Percentiles rank a stretch among this genome's conserved stretches.
These are phyloP conservation scores for Hydnum rufescens DNA, from an alignment of 768 basidiomycete genomes.

Conservation along the genomic window DNA sequence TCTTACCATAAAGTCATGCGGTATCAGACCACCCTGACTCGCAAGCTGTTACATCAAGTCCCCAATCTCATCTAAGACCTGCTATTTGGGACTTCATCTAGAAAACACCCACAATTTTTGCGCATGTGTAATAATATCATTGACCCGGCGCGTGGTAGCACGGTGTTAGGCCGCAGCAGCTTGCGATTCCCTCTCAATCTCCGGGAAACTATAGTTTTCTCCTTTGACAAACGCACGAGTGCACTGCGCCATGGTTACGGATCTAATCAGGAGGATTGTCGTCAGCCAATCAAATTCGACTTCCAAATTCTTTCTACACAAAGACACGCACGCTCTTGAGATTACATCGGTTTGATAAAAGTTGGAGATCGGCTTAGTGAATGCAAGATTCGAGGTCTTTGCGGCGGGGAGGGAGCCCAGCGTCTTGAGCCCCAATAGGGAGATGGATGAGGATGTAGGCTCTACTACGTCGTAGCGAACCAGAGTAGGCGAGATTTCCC, in stretches of 20 bases:
- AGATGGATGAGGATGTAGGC: conserved; percentile 49
- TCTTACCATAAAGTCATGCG: too few species aligned
- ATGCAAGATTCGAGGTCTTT: conserved; percentile 36
- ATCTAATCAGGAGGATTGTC: conserved; percentile 26
- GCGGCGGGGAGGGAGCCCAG: conserved; percentile 33
- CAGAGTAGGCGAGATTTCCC: conserved; percentile 86
- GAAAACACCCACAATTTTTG: too few species aligned
- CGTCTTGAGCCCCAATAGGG: conserved; percentile 44
- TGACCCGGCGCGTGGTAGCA: too few species aligned
- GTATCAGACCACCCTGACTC: too few species aligned
- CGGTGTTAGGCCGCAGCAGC: conserved; percentile 11
- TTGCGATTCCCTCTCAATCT: conserved; percentile 26
- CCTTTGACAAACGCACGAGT: conserved; percentile 69
- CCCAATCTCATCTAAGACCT: too few species aligned
- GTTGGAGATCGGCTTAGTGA: conserved; percentile 69
- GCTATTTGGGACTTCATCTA: too few species aligned
- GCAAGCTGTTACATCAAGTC: too few species aligned
- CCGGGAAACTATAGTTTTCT: conserved; percentile 38
- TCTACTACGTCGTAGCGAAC: conserved; percentile 73
- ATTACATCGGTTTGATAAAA: conserved; percentile 96
- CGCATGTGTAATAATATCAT: too few species aligned
- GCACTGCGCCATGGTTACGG: conserved; percentile 94
- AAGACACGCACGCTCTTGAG: conserved; percentile 60
- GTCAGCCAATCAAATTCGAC: conserved; percentile 1
- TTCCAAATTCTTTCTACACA: not conserved